Conservation (phyloP, 257 asterid species). For the Forsythia viridissima region DNA sequence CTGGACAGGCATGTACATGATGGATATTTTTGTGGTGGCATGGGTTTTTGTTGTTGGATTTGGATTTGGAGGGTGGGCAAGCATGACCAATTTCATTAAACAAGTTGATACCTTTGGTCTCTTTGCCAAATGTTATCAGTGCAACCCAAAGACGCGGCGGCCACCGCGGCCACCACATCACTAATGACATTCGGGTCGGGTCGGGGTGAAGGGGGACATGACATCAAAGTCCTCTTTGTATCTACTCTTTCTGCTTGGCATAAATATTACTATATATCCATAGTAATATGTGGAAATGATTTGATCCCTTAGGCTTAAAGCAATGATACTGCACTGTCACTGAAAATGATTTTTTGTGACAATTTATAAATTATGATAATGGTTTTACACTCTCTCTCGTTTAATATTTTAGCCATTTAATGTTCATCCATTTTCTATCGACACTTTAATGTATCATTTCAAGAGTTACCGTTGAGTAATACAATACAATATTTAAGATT, state of each 20-base stretch:
- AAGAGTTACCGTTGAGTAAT: background rate
- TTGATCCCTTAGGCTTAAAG: background rate
- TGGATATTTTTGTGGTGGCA: constrained; percentile 26
- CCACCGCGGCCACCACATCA: background rate
- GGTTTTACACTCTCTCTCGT: background rate
- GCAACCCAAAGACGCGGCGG: constrained; percentile 7
- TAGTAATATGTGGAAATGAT: background rate
- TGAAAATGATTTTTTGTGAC: background rate
- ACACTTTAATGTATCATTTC: background rate
- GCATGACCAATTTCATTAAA: constrained; percentile 37
- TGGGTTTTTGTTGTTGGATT: constrained; percentile 37
- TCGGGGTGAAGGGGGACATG: background rate
- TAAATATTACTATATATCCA: too few species aligned
- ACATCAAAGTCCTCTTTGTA: background rate
- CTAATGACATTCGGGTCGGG: background rate
- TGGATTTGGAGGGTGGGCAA: constrained; percentile 32
- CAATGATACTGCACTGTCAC: background rate
- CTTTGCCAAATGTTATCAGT: constrained; percentile 40
- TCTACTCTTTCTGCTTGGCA: background rate
- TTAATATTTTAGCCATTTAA: background rate
- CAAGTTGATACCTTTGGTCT: constrained; percentile 41
- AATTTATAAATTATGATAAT: background rate
- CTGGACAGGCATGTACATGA: constrained; percentile 37
- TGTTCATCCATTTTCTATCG: background rate
- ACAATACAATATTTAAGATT: too few species aligned